These are phyloP conservation scores for Acacia melanoxylon DNA, from an alignment of 306 rosid species.

Conservation along the genomic window DNA sequence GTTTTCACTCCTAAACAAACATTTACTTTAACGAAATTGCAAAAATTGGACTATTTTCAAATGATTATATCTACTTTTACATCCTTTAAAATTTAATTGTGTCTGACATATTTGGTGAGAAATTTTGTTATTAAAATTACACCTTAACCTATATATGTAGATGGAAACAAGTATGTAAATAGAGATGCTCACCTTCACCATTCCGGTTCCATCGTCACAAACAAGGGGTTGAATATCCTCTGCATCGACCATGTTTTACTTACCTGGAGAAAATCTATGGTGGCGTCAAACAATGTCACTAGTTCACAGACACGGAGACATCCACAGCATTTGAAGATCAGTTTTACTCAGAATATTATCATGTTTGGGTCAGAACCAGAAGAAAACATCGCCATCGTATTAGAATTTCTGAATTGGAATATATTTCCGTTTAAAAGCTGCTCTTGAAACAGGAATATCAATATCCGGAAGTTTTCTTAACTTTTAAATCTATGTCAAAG, in stretches of 20 bases:
- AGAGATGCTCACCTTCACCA: constrained; percentile 78
- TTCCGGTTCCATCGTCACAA: constrained; percentile 98
- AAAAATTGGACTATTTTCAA: no score
- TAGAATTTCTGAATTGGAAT: neutral
- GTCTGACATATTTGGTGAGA: no score
- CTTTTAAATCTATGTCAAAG: neutral
- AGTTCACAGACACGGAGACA: neutral
- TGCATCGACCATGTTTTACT: constrained; percentile 76
- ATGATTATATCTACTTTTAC: no score
- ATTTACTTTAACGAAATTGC: no score
- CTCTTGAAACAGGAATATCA: neutral
- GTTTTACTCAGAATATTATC: neutral
- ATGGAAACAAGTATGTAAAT: neutral
- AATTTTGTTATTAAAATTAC: no score
- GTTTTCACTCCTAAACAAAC: no score
- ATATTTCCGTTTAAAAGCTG: neutral
- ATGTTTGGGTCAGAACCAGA: neutral
- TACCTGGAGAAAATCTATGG: constrained; percentile 26
- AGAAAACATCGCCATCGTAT: neutral
- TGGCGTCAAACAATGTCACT: neutral
- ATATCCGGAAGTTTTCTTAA: neutral
- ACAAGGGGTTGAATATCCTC: constrained; percentile 99
- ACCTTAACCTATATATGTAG: no score
- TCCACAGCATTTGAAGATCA: constrained; percentile 1
- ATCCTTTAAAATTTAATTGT: no score